Percentiles rank a stretch among this genome's conserved stretches.
Conservation (phyloP, 192 early-diverging fungal species). For the Podila horticola region DNA sequence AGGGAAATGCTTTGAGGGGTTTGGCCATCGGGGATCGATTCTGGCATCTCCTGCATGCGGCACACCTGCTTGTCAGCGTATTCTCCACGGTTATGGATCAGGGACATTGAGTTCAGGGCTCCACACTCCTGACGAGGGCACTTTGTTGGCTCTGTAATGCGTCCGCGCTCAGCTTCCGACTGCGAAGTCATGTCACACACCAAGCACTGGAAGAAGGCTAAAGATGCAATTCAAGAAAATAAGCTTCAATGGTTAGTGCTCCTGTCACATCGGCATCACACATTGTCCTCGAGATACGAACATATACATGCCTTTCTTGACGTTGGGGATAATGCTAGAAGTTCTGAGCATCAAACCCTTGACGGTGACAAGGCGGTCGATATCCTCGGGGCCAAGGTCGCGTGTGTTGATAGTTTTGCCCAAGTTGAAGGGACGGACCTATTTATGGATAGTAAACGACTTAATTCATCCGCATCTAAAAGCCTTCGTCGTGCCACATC, state of each 20-base stretch:
- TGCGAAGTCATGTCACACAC: conserved; percentile 86
- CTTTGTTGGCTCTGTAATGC: conserved; percentile 83
- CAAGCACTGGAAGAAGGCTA: conserved; percentile 93
- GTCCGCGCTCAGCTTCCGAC: conserved; percentile 88
- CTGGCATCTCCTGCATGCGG: conserved; percentile 95
- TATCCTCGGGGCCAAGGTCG: conserved; percentile 94
- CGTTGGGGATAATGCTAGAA: conserved; percentile 94
- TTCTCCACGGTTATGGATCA: conserved; percentile 94
- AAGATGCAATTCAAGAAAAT: neutral
- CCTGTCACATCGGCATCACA: neutral
- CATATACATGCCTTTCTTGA: conserved; percentile 72
- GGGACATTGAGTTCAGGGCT: conserved; percentile 82
- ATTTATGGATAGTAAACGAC: neutral
- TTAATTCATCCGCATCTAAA: neutral
- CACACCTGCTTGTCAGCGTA: conserved; percentile 96
- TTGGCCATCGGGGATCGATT: conserved; percentile 95
- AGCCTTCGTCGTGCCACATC: no score
- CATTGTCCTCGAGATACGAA: neutral
- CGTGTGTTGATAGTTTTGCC: conserved; percentile 85
- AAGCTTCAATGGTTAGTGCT: neutral
- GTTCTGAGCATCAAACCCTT: conserved; percentile 94
- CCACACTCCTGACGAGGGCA: conserved; percentile 86
- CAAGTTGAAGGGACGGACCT: conserved; percentile 92
- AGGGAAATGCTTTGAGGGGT: conserved; percentile 97
- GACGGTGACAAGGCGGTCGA: conserved; percentile 95